Evolutionary conservation across 1,284 basidiomycete species (phyloP), one percentile per base, ranked within the genome.

Genomic region (Apiotrichum akiyoshidainum): DNA sequence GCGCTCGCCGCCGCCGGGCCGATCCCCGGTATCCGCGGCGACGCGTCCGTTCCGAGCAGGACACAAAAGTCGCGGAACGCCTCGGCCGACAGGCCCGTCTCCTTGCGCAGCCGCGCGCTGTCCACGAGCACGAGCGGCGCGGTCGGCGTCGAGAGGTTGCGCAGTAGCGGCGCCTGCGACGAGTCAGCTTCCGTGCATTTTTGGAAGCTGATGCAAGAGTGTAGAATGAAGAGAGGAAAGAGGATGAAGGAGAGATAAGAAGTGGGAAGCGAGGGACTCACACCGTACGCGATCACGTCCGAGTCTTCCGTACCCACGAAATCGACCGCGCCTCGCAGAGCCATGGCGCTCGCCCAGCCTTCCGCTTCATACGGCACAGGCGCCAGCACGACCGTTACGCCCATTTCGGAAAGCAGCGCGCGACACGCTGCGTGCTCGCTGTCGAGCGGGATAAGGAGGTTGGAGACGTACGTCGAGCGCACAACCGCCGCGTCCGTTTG

Each of bases 281-380:
- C 74, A 9, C 71, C 71, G 47, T 75, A 76, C 1, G 65, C 75
- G 5, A 78, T 35, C 13, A 78, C 77, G 57, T 78, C 77, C 17
- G 89, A 90, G 74, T 94, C 91, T 77, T 94, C 91, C 58, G 88
- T 92, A 2, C 84, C 89, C 17, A 93, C 91, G 69, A 84, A 91
- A 74, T 93, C 89, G 0, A 88, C 91, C 44, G 82, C 67, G 0
- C 91, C 90, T 17, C 83, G 78, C 14, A 84, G 66, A 9, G 90
- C 90, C 46, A 93, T 79, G 4, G 87, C 82, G 2, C 87, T 83
- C 1, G 90, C 90, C 22, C 93, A 76, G 1, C 88, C 90, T 74
- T 94, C 91, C 0, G 87, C 91, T 71, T 94, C 91, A 63, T 83
- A 86, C 0, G 86, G 83, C 0, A 86, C 85, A 1, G 78, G 76